Evolutionary conservation across 164 flowering plant species (phyloP).

Genomic region (Buxus sempervirens): DNA sequence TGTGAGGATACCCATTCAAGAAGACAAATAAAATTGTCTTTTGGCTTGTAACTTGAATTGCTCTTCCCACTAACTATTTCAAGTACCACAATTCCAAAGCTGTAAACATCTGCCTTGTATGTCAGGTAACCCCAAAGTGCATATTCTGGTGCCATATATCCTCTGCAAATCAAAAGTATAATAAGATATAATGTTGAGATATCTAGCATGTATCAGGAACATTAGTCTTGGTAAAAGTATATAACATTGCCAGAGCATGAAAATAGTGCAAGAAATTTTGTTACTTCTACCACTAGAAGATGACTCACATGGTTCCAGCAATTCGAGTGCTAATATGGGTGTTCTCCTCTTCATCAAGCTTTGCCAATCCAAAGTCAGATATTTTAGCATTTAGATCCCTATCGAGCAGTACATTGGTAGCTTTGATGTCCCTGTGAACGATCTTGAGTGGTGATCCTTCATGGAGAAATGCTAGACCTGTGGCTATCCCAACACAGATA

Average conservation of each 20-base stretch:
- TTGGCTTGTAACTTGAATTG: conserved; percentile 11
- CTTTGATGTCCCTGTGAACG: conserved; percentile 25
- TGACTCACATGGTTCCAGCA: conserved; percentile 28
- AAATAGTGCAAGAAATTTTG: background rate
- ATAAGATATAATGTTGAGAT: background rate
- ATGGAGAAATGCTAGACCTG: conserved; percentile 24
- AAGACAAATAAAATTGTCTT: conserved; percentile 12
- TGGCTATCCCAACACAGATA: conserved; percentile 25
- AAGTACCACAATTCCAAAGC: conserved; percentile 17
- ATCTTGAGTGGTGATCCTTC: conserved; percentile 23
- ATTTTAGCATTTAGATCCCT: conserved; percentile 22
- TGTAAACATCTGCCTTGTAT: conserved; percentile 23
- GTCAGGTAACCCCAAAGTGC: conserved; percentile 19
- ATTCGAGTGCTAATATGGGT: conserved; percentile 26
- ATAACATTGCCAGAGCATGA: background rate
- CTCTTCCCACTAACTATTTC: conserved; percentile 21
- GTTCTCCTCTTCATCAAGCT: conserved; percentile 26
- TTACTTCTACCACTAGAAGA: conserved; percentile 17
- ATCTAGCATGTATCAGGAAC: background rate
- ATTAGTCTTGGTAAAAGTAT: background rate
- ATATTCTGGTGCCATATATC: conserved; percentile 26
- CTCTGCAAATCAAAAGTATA: conserved; percentile 9
- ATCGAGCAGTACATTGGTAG: conserved; percentile 23
- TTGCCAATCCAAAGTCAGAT: conserved; percentile 29
- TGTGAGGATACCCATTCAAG: conserved; percentile 15